phyloP scores from a whole-genome alignment of 2,329 filamentous ascomycete genomes.

The Paraphoma chrysanthemicola region DNA sequence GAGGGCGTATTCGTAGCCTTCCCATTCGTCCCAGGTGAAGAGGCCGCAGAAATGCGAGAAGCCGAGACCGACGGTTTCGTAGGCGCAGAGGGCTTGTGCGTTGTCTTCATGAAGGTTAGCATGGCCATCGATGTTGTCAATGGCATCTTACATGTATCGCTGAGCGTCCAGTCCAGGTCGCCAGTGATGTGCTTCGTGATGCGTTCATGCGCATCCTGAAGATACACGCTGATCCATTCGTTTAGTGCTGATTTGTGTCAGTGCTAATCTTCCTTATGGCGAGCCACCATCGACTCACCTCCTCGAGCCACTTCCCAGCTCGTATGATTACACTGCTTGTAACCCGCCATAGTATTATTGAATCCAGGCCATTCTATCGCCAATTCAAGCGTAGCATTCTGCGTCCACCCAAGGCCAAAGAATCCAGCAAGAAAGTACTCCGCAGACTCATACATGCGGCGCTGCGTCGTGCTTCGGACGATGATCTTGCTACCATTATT shows the following conservation, averaged over 20 bases:
- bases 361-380: conserved; percentile 69
- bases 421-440: conserved; percentile 82
- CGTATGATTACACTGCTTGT: conserved; percentile 70
- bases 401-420: conserved; percentile 76
- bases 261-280: not conserved
- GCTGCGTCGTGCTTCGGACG: conserved; percentile 76
- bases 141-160: conserved; percentile 47
- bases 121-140: conserved; percentile 12
- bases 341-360: conserved; percentile 76
- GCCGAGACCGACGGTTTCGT: conserved; percentile 79
- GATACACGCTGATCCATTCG: conserved; percentile 70
- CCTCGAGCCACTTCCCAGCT: conserved; percentile 55
- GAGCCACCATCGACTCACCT: conserved; percentile 48
- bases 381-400: conserved; percentile 74
- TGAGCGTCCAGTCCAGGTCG: conserved; percentile 43
- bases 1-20: conserved; percentile 73
- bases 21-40: conserved; percentile 79
- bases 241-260: conserved; percentile 54
- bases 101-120: conserved; percentile 53
- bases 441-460: conserved; percentile 78
- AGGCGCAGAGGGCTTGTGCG: conserved; percentile 77
- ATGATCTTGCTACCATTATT: conserved; percentile 76
- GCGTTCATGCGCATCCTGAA: conserved; percentile 68
- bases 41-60: conserved; percentile 77
- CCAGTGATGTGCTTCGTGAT: conserved; percentile 61